Evolutionary conservation across 306 rosid species (phyloP).

Genomic region (Malus domestica): ASM211411v1 NC_041805.1:1563001-1563500

Average conservation of each 20-base stretch:
- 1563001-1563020: constrained; percentile 67
- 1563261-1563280: background rate
- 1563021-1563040: constrained; percentile 86
- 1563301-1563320: background rate
- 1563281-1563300: background rate
- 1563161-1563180: constrained; percentile 4
- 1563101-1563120: background rate
- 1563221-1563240: background rate
- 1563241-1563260: constrained; percentile 1
- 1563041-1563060: constrained; percentile 40
- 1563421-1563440: too few species aligned
- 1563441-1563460: too few species aligned
- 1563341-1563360: background rate
- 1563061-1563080: constrained; percentile 23
- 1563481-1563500: too few species aligned
- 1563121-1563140: background rate
- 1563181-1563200: background rate
- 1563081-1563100: background rate
- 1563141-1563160: background rate
- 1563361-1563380: background rate
- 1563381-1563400: background rate
- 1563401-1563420: background rate
- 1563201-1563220: background rate
- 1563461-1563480: too few species aligned
- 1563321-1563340: constrained; percentile 4